Evolutionary conservation across 202 grass and related monocot genomes (phyloP).

Genomic region (Setaria viridis): DNA sequence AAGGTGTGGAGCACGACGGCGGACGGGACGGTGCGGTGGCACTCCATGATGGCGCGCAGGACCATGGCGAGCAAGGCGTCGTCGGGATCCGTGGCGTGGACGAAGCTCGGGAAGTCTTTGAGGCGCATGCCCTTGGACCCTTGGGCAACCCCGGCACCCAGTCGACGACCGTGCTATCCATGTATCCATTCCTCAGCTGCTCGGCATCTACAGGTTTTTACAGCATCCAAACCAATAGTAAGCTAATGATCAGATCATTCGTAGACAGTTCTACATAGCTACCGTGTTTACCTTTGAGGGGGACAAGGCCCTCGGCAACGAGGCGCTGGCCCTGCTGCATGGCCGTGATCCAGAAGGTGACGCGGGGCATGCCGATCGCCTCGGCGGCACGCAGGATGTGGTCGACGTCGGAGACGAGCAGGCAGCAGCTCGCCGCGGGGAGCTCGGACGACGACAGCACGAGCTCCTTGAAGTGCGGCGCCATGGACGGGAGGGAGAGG

Average conservation of each 20-base stretch:
- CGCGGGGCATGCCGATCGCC: neutral
- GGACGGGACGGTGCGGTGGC: neutral
- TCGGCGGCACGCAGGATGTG: neutral
- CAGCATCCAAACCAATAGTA: neutral
- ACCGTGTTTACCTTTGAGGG: neutral
- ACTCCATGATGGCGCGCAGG: neutral
- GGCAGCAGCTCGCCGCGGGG: neutral
- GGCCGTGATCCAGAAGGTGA: neutral
- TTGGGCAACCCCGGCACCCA: neutral
- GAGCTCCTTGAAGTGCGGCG: constrained; percentile 5
- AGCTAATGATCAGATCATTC: neutral
- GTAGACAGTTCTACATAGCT: neutral
- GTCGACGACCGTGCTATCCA: neutral
- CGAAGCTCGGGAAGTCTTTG: neutral
- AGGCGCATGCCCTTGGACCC: neutral
- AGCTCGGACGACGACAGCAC: neutral
- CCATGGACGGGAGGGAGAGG: neutral
- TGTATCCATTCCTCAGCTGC: constrained; percentile 11
- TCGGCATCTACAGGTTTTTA: neutral
- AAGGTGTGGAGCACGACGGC: constrained; percentile 6
- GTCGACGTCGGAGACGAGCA: neutral
- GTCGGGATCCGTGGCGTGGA: neutral
- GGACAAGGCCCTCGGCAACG: neutral
- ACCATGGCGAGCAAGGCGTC: neutral
- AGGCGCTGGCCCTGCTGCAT: neutral